Evolutionary conservation across 768 basidiomycete genomes (phyloP), one percentile per base, ranked within the genome.

Genomic region (Xerocomus brunneocitrinus): DNA sequence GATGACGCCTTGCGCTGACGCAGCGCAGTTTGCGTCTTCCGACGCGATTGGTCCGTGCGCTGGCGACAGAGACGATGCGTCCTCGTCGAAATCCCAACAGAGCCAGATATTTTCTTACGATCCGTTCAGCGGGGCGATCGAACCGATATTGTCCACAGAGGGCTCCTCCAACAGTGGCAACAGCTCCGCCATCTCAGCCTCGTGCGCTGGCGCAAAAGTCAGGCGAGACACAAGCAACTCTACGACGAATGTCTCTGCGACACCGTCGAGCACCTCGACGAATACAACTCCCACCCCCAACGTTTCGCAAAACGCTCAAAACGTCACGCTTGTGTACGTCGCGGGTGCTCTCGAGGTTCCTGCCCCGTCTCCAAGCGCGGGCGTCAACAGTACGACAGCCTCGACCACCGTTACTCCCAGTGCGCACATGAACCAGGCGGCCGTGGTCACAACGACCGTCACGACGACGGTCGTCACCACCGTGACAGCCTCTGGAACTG

Each of bases 21-120:
- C 55, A 25, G 56, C 43, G 27, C 44, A 45, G 3, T 41, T 54
- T 6, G n/a, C 14, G 0, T 25, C 50, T 34, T 12, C 36, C 6
- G 47, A 50, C 4, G 27, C 14, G 30, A 12, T 10, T 5, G 60
- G 53, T n/a, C 38, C 65, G 12, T 67, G 59, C 27, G 31, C 42
- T 13, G 39, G 36, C 34, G 57, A 39, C 28, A 25, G 8, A 41
- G 22, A 40, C 16, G 47, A 56, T 4, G 49, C 39, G 19, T 46
- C 58, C 5, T 54, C 57, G 12, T 39, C 58, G 24, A 41, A 47
- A 45, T 14, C 27, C 9, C 72, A 77, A 59, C 68, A 67, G 59
- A 82, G 79, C 57, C 87, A 91, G 65, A 58, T 72, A 5, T 91
- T 89, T 66, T 66, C 76, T 31, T 89, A 79, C 63, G 71, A 84